Evolutionary conservation across 2,329 filamentous ascomycete species (phyloP).

Genomic region (Zopfia rhizophila): DNA sequence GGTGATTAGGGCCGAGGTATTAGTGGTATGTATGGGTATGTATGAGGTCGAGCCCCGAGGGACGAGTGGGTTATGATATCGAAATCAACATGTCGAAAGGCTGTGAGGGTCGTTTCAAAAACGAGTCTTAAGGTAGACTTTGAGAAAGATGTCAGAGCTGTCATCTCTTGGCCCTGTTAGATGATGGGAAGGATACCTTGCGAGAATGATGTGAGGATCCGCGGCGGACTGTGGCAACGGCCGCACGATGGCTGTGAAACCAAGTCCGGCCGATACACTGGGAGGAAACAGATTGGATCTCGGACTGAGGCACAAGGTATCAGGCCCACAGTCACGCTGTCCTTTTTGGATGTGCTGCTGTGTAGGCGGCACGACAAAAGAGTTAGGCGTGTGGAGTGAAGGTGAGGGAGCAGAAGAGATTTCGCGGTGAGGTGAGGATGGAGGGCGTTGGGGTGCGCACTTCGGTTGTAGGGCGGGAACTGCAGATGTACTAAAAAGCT

Average conservation of each 20-base stretch:
- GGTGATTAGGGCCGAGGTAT: neutral
- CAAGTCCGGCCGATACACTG: conserved; percentile 20
- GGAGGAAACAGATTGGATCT: conserved; percentile 18
- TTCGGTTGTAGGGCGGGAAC: conserved; percentile 9
- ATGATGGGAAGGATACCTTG: conserved; percentile 43
- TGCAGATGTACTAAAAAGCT: too few species aligned
- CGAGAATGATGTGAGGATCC: conserved; percentile 42
- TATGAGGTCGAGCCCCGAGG: conserved; percentile 45
- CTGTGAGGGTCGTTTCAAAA: conserved; percentile 40
- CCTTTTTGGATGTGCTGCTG: conserved; percentile 11
- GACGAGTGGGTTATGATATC: conserved; percentile 51
- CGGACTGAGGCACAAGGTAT: conserved; percentile 8
- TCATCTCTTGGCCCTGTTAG: conserved; percentile 27
- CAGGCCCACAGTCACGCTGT: conserved; percentile 15
- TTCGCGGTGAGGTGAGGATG: neutral
- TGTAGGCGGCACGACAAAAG: conserved; percentile 10
- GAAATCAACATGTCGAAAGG: conserved; percentile 45
- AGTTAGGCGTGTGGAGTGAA: conserved; percentile 17
- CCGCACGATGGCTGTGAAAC: conserved; percentile 33
- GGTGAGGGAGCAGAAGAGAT: conserved; percentile 20
- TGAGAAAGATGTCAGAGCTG: conserved; percentile 35
- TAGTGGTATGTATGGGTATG: conserved; percentile 23
- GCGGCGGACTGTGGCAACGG: conserved; percentile 46
- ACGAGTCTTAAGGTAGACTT: conserved; percentile 32
- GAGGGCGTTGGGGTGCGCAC: conserved; percentile 1